Conservation (phyloP, 2,329 filamentous ascomycete genomes). For the Dactylellina leptospora region DNA sequence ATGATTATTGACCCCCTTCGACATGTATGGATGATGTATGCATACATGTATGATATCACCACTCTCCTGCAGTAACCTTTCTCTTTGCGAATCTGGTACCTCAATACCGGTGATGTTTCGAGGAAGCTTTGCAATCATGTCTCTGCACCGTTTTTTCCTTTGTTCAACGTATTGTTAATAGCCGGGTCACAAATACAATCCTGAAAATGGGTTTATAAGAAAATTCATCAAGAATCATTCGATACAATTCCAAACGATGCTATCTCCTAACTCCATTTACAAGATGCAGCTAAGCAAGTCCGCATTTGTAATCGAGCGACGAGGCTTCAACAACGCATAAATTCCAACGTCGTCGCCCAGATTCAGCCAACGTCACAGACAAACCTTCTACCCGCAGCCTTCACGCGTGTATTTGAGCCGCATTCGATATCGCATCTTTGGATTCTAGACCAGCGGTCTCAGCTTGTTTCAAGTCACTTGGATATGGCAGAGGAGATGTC, state of each 20-base stretch:
- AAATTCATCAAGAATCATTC: not conserved
- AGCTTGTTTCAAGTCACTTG: too few relatives aligned
- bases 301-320: conserved; percentile 3
- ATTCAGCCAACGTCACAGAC: not conserved
- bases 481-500: conserved; percentile 38
- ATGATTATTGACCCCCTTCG: conserved; percentile 1
- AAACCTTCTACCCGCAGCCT: not conserved
- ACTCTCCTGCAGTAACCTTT: too few relatives aligned
- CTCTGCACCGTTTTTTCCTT: conserved; percentile 19
- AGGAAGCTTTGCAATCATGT: not conserved
- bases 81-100: too few relatives aligned
- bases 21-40: conserved; percentile 24
- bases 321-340: conserved; percentile 41
- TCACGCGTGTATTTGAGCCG: too few relatives aligned
- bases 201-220: conserved; percentile 16
- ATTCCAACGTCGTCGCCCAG: conserved; percentile 27
- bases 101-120: too few relatives aligned
- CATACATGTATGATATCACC: conserved; percentile 24
- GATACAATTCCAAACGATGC: not conserved
- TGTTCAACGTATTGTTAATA: conserved; percentile 21
- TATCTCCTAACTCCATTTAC: conserved; percentile 32
- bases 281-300: not conserved
- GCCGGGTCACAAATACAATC: conserved; percentile 23
- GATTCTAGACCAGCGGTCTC: too few relatives aligned
- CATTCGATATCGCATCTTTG: too few relatives aligned